Base-by-base conservation (phyloP, 2,329 filamentous ascomycete genomes). In the Basipetospora sp. region DNA sequence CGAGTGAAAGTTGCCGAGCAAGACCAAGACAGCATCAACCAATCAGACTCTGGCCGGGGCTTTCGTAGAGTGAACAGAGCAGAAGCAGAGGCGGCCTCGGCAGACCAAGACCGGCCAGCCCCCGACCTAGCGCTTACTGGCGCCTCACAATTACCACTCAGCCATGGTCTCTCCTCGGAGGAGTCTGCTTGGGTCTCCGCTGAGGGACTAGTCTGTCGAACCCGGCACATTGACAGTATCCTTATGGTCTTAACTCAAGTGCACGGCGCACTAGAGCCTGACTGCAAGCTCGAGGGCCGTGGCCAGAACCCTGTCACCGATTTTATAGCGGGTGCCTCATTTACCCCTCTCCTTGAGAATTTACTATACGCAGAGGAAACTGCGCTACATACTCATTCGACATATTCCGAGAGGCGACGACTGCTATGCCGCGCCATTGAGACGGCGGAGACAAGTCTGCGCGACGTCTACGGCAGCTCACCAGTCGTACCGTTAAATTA, bases 381-480 rank as follows among this genome's bases (percentile, higher is more conserved):
- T 15, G 6, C 19, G 3, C 22, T 22, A 10, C 20, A 19, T 4
- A 15, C 17, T 4, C 11, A 15, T 26, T 20, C 9, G 19, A 35
- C 17, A 27, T 27, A 35, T 26, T 26, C 14, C 8, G 33, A 35
- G 22, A 35, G 33, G 14, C 33, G 33, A 10, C 22, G n/a, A 3
- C 33, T 35, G 11, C 33, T 35, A 5, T 35, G 20, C 18, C 33
- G 33, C 33, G 33, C 33, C 9, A 35, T 35, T 26, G 17, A 35
- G 19, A 35, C 26, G 8, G 18, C 33, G 19, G 20, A 27, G 17
- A 26, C 33, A 9, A 13, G 22, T 11, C 18, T 35, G 20, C 33
- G n/a, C 2, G 22, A 6, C 11, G 14, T 35, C 18, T 35, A 35
- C 17, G 15, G 19, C 17, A 27, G n/a, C n/a, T n/a, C n/a, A n/a